Evolutionary conservation across 768 basidiomycete genomes (phyloP).

Genomic region (Agrocybe pediades): DNA sequence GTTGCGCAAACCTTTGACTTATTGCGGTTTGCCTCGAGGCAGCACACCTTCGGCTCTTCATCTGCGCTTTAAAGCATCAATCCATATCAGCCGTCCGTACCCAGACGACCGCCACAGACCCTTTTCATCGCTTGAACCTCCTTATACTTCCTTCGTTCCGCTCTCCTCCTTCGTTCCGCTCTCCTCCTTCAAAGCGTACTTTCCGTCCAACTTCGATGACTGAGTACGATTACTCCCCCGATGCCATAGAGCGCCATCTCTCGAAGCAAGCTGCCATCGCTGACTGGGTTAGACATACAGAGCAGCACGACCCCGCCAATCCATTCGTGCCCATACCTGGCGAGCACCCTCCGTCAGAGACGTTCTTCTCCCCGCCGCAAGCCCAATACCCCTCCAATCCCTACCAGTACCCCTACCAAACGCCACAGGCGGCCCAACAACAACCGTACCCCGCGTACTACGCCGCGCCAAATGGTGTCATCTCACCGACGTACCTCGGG

Average conservation of each 20-base stretch:
- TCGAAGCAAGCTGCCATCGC: conserved; percentile 16
- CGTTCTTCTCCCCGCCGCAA: conserved; percentile 3
- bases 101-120: neutral
- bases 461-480: conserved; percentile 13
- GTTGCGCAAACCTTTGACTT: neutral
- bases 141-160: neutral
- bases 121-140: neutral
- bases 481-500: conserved; percentile 11
- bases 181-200: neutral
- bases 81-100: neutral
- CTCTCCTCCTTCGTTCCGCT: neutral
- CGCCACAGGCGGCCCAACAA: neutral
- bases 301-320: conserved; percentile 10
- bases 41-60: neutral
- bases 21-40: neutral
- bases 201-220: conserved; percentile 16
- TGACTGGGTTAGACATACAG: conserved; percentile 17
- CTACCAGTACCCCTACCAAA: conserved; percentile 6
- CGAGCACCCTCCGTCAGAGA: conserved; percentile 12
- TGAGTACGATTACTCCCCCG: conserved; percentile 24
- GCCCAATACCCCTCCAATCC: neutral
- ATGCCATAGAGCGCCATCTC: conserved; percentile 14
- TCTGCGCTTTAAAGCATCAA: neutral
- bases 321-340: conserved; percentile 17
- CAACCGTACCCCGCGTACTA: conserved; percentile 11